These are phyloP conservation scores for Phytophthora vignae DNA, from an alignment of 352 stramenopile genomes.

Conservation along the genomic window DNA sequence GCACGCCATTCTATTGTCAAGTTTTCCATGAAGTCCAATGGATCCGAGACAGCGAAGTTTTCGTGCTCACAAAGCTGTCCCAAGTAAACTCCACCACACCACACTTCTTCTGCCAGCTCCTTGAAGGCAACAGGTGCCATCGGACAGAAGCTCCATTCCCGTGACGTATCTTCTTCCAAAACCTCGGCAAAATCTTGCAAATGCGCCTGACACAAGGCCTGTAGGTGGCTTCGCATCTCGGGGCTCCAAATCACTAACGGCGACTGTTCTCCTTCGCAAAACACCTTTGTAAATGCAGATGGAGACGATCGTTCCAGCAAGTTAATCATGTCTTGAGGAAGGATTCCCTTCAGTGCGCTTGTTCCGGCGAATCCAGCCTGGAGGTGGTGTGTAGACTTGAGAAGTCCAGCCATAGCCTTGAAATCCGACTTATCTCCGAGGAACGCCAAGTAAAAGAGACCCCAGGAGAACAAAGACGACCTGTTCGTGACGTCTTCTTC, in stretches of 20 bases:
- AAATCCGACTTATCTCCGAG: constrained; percentile 55
- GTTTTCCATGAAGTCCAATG: constrained; percentile 86
- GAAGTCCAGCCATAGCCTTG: constrained; percentile 61
- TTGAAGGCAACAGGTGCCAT: constrained; percentile 93
- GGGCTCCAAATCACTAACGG: constrained; percentile 95
- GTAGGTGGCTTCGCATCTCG: constrained; percentile 92
- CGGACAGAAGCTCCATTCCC: constrained; percentile 91
- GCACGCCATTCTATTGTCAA: constrained; percentile 83
- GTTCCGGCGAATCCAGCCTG: constrained; percentile 59
- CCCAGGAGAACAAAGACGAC: constrained; percentile 63
- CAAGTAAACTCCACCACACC: constrained; percentile 95
- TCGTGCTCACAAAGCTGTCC: constrained; percentile 90
- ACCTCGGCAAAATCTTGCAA: constrained; percentile 92
- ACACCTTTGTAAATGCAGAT: constrained; percentile 90
- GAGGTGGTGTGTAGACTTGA: constrained; percentile 73
- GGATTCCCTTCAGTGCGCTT: constrained; percentile 84
- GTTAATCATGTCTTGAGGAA: constrained; percentile 92
- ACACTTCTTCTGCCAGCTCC: constrained; percentile 92
- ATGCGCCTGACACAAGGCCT: constrained; percentile 90
- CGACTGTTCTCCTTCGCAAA: constrained; percentile 85
- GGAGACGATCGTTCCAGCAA: constrained; percentile 85
- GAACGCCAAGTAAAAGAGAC: constrained; percentile 84
- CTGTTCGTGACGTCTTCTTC: constrained; percentile 50
- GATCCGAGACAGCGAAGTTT: constrained; percentile 86
- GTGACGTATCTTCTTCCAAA: constrained; percentile 89